Evolutionary conservation across 2,329 filamentous ascomycete species (phyloP).

Genomic region (Emergomyces africanus): DNA sequence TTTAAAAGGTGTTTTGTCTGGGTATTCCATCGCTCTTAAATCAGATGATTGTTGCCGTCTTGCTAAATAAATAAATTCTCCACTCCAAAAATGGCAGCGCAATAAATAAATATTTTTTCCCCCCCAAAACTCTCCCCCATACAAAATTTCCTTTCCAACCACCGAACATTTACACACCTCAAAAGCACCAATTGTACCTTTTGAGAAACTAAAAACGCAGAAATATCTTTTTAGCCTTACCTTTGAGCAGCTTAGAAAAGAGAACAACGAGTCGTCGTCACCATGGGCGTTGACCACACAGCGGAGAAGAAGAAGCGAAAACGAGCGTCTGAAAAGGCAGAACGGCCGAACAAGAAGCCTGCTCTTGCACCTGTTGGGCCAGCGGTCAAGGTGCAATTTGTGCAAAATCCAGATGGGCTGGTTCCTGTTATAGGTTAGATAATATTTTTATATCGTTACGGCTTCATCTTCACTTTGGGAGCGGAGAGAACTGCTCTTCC

Average conservation of each 20-base stretch:
- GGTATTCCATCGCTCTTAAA: neutral
- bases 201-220: neutral
- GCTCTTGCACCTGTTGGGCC: constrained; percentile 26
- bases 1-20: neutral
- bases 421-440: constrained; percentile 38
- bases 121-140: neutral
- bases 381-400: constrained; percentile 32
- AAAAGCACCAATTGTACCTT: neutral
- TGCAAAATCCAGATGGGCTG: constrained; percentile 35
- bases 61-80: neutral
- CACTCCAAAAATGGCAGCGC: neutral
- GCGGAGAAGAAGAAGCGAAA: constrained; percentile 42
- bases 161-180: neutral
- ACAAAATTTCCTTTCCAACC: neutral
- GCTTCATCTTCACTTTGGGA: neutral
- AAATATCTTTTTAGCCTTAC: neutral
- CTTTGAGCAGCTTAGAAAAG: neutral
- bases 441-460: neutral
- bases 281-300: constrained; percentile 21
- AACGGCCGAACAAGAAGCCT: constrained; percentile 37
- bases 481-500: neutral
- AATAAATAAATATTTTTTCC: neutral
- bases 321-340: constrained; percentile 31
- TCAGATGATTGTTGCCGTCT: neutral
- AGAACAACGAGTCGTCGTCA: neutral